phyloP scores from a whole-genome alignment of 352 stramenopile genomes.

The Plasmopara viticola region DNA sequence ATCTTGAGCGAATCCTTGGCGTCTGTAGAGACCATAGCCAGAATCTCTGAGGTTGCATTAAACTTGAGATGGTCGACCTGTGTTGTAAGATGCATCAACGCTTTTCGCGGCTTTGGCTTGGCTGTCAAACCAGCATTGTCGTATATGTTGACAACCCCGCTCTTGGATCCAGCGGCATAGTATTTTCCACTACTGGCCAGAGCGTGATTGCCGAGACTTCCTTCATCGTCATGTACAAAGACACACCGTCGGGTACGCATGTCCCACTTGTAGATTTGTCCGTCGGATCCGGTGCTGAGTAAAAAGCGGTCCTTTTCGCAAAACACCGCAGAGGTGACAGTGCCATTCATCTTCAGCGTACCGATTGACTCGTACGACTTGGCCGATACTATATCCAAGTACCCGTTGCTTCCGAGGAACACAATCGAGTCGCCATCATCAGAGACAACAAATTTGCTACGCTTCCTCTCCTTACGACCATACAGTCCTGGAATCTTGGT shows the following conservation, averaged over 20 bases:
- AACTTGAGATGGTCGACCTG: constrained; percentile 86
- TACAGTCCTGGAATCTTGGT: constrained; percentile 87
- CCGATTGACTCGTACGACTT: constrained; percentile 91
- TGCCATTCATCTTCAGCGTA: constrained; percentile 96
- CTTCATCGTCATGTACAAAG: constrained; percentile 77
- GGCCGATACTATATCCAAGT: constrained; percentile 90
- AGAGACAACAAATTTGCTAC: constrained; percentile 89
- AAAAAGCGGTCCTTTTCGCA: constrained; percentile 89
- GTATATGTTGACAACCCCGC: constrained; percentile 98
- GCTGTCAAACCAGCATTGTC: constrained; percentile 53
- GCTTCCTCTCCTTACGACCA: constrained; percentile 87
- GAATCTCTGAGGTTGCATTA: constrained; percentile 90
- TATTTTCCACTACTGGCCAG: constrained; percentile 71
- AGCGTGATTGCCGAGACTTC: constrained; percentile 79
- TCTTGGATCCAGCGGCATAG: constrained; percentile 92
- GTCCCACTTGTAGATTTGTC: constrained; percentile 96
- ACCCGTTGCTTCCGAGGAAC: constrained; percentile 94
- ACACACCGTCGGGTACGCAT: constrained; percentile 82
- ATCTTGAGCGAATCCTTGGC: constrained; percentile 93
- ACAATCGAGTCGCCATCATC: constrained; percentile 86
- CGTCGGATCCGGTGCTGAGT: constrained; percentile 91
- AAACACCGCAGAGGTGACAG: constrained; percentile 86
- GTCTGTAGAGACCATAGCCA: constrained; percentile 90
- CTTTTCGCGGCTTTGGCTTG: constrained; percentile 80
- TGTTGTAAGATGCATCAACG: constrained; percentile 97